These are phyloP conservation scores for Aspergillus sp. DNA, from an alignment of 2,329 filamentous ascomycete genomes.

Conservation along the genomic window DNA sequence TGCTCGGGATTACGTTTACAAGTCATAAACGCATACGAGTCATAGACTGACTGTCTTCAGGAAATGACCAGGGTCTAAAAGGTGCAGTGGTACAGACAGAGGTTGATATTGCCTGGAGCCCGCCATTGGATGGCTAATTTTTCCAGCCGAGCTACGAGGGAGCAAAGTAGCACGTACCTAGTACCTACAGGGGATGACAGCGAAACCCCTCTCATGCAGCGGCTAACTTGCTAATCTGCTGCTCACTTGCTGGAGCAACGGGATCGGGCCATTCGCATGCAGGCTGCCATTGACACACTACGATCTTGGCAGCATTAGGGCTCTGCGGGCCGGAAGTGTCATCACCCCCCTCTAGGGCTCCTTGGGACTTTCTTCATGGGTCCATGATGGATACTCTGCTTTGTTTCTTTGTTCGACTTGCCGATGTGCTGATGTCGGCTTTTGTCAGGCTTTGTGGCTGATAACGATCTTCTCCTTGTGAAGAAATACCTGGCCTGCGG, in stretches of 20 bases:
- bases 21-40: background rate
- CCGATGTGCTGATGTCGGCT: background rate
- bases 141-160: no score
- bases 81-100: background rate
- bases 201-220: background rate
- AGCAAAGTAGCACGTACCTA: no score
- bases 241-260: no score
- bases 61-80: background rate
- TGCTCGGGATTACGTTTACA: background rate
- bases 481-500: no score
- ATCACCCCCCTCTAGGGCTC: background rate
- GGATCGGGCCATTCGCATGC: no score
- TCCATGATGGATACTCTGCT: background rate
- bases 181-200: no score
- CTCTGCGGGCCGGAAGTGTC: background rate
- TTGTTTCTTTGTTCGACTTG: background rate
- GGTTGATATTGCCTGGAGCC: background rate
- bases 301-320: constrained; percentile 9
- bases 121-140: background rate
- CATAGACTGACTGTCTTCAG: background rate
- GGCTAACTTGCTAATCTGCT: no score
- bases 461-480: background rate
- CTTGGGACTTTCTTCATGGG: background rate
- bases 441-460: background rate
- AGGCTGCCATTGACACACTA: constrained; percentile 4